Percentiles rank a stretch among this genome's conserved stretches.
Evolutionary conservation across 169 alveolate species (phyloP).

Genomic region (Cryptosporidium felis): DNA sequence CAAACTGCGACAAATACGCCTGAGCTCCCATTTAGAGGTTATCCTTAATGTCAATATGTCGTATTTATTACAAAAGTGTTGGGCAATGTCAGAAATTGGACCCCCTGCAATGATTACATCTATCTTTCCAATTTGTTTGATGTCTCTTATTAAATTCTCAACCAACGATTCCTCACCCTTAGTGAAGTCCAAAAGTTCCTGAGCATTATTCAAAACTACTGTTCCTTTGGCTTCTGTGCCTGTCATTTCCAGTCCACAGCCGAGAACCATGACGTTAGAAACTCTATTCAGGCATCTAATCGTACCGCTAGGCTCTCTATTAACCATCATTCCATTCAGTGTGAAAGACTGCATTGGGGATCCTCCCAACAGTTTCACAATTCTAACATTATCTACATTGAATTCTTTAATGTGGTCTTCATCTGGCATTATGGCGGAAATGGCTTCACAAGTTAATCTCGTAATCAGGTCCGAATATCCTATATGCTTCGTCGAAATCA

Average conservation of each 20-base stretch:
- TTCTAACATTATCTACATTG: slow-evolving; percentile 97
- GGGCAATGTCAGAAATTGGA: slow-evolving; percentile 94
- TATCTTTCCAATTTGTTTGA: slow-evolving; percentile 90
- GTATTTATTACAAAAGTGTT: slow-evolving; percentile 96
- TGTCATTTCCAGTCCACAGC: slow-evolving; percentile 94
- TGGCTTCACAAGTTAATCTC: slow-evolving; percentile 90
- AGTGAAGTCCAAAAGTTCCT: slow-evolving; percentile 91
- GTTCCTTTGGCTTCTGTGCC: slow-evolving; percentile 98
- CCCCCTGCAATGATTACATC: slow-evolving; percentile 94
- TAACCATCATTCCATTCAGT: slow-evolving; percentile 90
- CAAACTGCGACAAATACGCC: slow-evolving; percentile 93
- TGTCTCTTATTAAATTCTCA: slow-evolving; percentile 85
- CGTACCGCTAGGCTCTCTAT: slow-evolving; percentile 91
- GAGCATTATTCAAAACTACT: slow-evolving; percentile 96
- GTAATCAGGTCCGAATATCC: slow-evolving; percentile 86
- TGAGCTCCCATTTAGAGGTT: slow-evolving; percentile 92
- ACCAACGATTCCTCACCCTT: slow-evolving; percentile 90
- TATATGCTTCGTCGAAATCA: slow-evolving; percentile 78
- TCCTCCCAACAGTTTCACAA: slow-evolving; percentile 97
- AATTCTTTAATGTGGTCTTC: slow-evolving; percentile 83
- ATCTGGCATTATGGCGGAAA: slow-evolving; percentile 90
- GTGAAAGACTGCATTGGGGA: slow-evolving; percentile 87
- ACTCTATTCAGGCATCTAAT: slow-evolving; percentile 87
- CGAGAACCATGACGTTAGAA: slow-evolving; percentile 94
- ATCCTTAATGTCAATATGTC: slow-evolving; percentile 91